These are phyloP conservation scores for Davidsoniella eucalypti DNA, from an alignment of 2,329 filamentous ascomycete species.

Conservation along the genomic window DNA sequence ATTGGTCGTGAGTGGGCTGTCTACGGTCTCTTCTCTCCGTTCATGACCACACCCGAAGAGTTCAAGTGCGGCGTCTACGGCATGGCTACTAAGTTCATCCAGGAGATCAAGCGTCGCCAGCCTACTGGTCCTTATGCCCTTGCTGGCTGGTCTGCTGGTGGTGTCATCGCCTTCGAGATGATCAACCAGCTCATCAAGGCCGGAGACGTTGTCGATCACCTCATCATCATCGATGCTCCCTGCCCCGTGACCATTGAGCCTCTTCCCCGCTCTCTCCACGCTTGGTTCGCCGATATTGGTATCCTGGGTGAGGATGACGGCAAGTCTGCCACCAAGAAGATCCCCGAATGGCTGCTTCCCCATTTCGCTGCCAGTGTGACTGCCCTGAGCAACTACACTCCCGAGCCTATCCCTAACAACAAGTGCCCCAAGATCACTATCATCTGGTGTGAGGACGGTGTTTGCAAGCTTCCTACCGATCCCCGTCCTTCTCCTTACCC, in stretches of 20 bases:
- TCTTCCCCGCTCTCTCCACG: constrained; percentile 44
- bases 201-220: constrained; percentile 39
- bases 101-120: constrained; percentile 56
- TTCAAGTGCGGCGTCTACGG: constrained; percentile 40
- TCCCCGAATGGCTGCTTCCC: constrained; percentile 56
- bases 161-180: constrained; percentile 54
- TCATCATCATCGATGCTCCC: constrained; percentile 51
- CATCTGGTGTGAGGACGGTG: constrained; percentile 59
- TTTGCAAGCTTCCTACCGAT: constrained; percentile 50
- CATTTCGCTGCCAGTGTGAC: constrained; percentile 56
- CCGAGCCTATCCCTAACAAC: constrained; percentile 41
- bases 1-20: constrained; percentile 31
- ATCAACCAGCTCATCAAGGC: constrained; percentile 41
- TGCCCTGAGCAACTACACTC: constrained; percentile 52
- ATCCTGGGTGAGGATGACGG: constrained; percentile 47
- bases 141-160: constrained; percentile 62
- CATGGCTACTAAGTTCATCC: constrained; percentile 32
- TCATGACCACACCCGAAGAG: constrained; percentile 43
- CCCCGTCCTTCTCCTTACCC: constrained; percentile 46
- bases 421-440: constrained; percentile 44
- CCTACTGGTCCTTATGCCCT: constrained; percentile 50
- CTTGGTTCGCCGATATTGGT: constrained; percentile 57
- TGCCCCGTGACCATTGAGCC: constrained; percentile 52
- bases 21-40: constrained; percentile 43
- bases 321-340: constrained; percentile 23